Conservation (phyloP, 768 basidiomycete genomes). For the Fomitopsis pulvina region DNA sequence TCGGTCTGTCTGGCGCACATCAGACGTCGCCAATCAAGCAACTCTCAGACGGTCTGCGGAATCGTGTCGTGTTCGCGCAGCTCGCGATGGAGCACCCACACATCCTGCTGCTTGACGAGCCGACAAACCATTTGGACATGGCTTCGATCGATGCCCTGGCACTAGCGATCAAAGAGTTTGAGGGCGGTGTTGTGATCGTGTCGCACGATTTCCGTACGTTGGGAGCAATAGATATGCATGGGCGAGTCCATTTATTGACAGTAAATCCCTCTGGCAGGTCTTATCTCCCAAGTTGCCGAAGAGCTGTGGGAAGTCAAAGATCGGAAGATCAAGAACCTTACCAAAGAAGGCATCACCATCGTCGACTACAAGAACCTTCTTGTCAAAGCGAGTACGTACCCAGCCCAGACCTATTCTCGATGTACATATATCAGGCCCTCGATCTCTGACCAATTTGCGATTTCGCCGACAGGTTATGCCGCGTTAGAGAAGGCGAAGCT, state of each 20-base stretch:
- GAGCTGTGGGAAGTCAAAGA: constrained; percentile 99
- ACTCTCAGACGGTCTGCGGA: constrained; percentile 91
- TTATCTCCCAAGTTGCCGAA: constrained; percentile 96
- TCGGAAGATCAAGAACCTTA: constrained; percentile 87
- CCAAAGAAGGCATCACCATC: constrained; percentile 87
- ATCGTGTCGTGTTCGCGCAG: constrained; percentile 96
- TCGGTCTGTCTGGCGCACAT: constrained; percentile 91
- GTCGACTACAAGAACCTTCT: constrained; percentile 90
- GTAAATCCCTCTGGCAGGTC: constrained; percentile 38
- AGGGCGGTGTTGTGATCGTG: constrained; percentile 98
- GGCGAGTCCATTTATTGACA: constrained; percentile 1
- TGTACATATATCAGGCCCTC: too few species aligned
- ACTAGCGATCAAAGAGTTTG: constrained; percentile 90
- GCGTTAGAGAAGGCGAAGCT: constrained; percentile 92
- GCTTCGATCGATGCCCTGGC: constrained; percentile 96
- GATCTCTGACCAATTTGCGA: too few species aligned
- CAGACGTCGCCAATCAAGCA: constrained; percentile 93
- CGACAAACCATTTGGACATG: constrained; percentile 98
- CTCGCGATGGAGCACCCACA: constrained; percentile 97
- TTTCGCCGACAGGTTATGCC: constrained; percentile 48
- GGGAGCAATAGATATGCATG: too few species aligned
- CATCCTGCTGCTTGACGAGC: constrained; percentile 88
- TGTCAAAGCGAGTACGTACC: constrained; percentile 63
- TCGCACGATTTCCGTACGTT: constrained; percentile 97
- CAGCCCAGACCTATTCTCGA: constrained; percentile 5